Conservation (phyloP, 2,329 filamentous ascomycete genomes). For the Beauveria varroae region DNA sequence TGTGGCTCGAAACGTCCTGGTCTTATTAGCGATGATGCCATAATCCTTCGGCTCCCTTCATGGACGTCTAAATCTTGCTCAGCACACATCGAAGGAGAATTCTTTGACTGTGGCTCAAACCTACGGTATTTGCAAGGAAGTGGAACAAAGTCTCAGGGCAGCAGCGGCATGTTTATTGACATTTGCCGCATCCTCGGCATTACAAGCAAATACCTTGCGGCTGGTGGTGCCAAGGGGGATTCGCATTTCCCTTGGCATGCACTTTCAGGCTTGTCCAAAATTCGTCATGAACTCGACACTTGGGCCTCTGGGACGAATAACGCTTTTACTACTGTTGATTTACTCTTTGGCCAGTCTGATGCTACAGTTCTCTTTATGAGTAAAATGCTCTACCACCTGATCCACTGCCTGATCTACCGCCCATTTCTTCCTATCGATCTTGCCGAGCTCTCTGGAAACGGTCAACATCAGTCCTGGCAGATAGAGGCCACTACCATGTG, state of each 20-base stretch:
- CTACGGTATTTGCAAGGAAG: slow-evolving; percentile 63
- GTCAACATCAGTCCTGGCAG: slow-evolving; percentile 87
- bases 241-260: slow-evolving; percentile 90
- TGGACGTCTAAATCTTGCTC: slow-evolving; percentile 58
- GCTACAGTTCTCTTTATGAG: slow-evolving; percentile 72
- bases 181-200: slow-evolving; percentile 75
- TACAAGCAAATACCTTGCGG: slow-evolving; percentile 76
- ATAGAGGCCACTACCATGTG: slow-evolving; percentile 86
- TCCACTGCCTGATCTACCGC: slow-evolving; percentile 80
- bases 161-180: slow-evolving; percentile 74
- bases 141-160: slow-evolving; percentile 65
- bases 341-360: slow-evolving; percentile 69
- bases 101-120: slow-evolving; percentile 74
- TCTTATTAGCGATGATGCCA: slow-evolving; percentile 69
- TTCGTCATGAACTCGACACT: slow-evolving; percentile 74
- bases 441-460: slow-evolving; percentile 68
- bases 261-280: slow-evolving; percentile 76
- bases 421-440: slow-evolving; percentile 82
- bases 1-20: slow-evolving; percentile 77
- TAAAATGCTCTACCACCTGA: slow-evolving; percentile 80
- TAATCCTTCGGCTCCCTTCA: slow-evolving; percentile 67
- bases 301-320: slow-evolving; percentile 80
- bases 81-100: slow-evolving; percentile 65
- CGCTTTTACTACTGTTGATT: slow-evolving; percentile 67
- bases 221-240: slow-evolving; percentile 80